Base-by-base conservation (phyloP, 140 eudicot species). In the Erigeron philadelphicus region DNA sequence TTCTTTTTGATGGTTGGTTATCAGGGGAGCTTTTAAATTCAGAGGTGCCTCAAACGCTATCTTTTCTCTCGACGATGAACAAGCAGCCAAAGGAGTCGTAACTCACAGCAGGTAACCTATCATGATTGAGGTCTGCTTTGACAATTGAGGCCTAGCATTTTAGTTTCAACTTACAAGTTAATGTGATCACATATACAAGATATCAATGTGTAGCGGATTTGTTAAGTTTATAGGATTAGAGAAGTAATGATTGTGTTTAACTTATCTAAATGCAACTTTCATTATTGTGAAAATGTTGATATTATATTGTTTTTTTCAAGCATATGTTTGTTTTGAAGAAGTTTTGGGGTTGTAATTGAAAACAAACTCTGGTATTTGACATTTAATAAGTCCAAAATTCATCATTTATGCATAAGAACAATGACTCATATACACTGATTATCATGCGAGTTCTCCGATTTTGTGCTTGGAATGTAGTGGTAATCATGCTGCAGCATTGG, bases 21-120 rank as follows among this genome's bases (percentile, higher is more conserved):
- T 61, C 77, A 90, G 99, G 31, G 99, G 99, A 77, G 97, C 99
- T 55, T 94, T 94, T 73, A 94, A 94, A 76, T 85, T 94, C 44
- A 76, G 99, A 82, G 99, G 99, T 70, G 97, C 99, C 72, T 87
- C 95, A 19, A 94, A 94, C 63, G 95, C 99, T 53, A 63, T 94
- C 8, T 81, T 89, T 79, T 89, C 99, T 46, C 97, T 94, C 42
- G 68, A 79, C 23, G 82, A 81, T 7, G 80, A 82, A 72, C 87
- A 89, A 84, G 99, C 99, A 48, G 81, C 87, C 50, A 87, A 82
- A 80, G 99, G 99, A 12, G 99, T 94, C 55, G 90, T 87, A 80
- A 94, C 99, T 50, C 97, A 94, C 71, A 94, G 99, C 94, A 94
- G 99, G 99, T 93, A 74, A 11, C 40, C 75, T 54, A n/a, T 52